Conservation (phyloP, 1,284 basidiomycete species). For the Cryptococcus wingfieldii region DNA sequence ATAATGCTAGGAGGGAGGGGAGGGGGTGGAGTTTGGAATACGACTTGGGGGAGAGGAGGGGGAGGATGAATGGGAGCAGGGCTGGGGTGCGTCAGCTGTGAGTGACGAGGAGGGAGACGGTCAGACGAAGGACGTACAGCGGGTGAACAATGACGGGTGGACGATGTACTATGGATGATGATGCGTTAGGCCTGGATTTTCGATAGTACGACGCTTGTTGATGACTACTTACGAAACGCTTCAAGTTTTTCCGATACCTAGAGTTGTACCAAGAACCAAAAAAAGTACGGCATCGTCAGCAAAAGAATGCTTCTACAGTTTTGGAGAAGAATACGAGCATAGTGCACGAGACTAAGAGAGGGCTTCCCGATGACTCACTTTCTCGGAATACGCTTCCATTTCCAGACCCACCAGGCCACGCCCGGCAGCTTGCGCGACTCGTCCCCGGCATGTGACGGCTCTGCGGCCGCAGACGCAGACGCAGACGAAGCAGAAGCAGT, state of each 20-base stretch:
- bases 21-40: constrained; percentile 37
- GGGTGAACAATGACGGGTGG: constrained; percentile 34
- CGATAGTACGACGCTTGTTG: not conserved
- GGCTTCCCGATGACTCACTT: constrained; percentile 23
- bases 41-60: constrained; percentile 41
- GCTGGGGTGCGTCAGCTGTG: constrained; percentile 13
- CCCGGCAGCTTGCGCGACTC: constrained; percentile 25
- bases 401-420: constrained; percentile 38
- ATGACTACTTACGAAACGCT: constrained; percentile 27
- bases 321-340: too few relatives aligned
- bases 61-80: constrained; percentile 31
- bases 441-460: constrained; percentile 1
- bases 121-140: constrained; percentile 19
- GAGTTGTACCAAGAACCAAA: not conserved
- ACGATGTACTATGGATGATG: constrained; percentile 31
- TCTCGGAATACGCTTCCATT: constrained; percentile 29
- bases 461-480: not conserved
- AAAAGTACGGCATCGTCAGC: not conserved
- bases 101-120: not conserved
- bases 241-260: constrained; percentile 43
- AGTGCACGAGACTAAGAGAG: too few relatives aligned
- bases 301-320: too few relatives aligned
- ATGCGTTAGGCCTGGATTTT: not conserved
- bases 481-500: not conserved
- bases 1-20: constrained; percentile 26